Conservation (phyloP, 2,329 filamentous ascomycete species). For the Penicillium polonicum region DNA sequence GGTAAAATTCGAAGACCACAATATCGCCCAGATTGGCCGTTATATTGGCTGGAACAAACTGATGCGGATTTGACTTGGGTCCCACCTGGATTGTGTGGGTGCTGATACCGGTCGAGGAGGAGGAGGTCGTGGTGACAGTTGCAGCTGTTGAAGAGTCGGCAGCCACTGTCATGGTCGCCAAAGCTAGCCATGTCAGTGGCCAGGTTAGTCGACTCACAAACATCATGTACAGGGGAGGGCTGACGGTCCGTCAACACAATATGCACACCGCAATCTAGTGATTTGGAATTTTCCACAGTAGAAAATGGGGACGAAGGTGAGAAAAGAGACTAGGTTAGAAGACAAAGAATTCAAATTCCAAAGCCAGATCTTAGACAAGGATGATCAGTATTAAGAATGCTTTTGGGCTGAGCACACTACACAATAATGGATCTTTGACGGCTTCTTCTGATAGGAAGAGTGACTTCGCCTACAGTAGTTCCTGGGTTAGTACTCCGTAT, state of each 20-base stretch:
- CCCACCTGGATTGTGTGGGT: constrained; percentile 40
- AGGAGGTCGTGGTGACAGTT: constrained; percentile 3
- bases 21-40: constrained; percentile 34
- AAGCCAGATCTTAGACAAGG: neutral
- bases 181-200: constrained; percentile 4
- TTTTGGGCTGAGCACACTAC: neutral
- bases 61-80: constrained; percentile 31
- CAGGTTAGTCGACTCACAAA: neutral
- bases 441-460: neutral
- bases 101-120: constrained; percentile 20
- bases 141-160: neutral
- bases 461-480: neutral
- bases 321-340: neutral
- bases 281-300: neutral
- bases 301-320: neutral
- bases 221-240: constrained; percentile 6
- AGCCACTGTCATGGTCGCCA: constrained; percentile 3
- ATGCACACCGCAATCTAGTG: neutral
- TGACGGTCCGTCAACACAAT: neutral
- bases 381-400: neutral
- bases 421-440: neutral
- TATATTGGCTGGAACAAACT: constrained; percentile 32
- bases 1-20: constrained; percentile 60
- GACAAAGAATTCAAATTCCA: constrained; percentile 3
- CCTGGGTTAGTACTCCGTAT: neutral